Evolutionary conservation across 805 yeast species (phyloP).

Genomic region (Cyberlindnera galapagoensis): DNA sequence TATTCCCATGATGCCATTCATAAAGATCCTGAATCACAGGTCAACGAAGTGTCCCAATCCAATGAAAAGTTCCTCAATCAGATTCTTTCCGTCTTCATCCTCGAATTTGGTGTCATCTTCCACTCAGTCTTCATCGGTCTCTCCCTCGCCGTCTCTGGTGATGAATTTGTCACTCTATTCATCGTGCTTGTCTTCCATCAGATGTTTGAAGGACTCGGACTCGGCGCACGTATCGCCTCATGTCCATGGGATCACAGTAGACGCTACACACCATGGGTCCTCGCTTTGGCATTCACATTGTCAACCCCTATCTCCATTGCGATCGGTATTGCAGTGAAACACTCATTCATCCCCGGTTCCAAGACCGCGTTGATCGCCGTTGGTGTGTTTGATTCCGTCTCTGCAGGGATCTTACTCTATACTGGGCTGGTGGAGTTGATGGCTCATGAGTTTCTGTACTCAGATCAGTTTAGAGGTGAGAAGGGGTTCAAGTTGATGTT

Average conservation of each 20-base stretch:
- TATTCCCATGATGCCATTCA: constrained; percentile 37
- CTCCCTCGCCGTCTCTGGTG: constrained; percentile 71
- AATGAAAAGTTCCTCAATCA: constrained; percentile 51
- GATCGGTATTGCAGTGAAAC: constrained; percentile 71
- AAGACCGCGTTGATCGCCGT: constrained; percentile 54
- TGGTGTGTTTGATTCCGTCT: constrained; percentile 69
- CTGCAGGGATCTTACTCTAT: constrained; percentile 73
- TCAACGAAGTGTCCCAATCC: constrained; percentile 29
- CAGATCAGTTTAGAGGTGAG: constrained; percentile 55
- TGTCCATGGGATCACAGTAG: constrained; percentile 30
- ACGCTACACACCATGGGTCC: constrained; percentile 49
- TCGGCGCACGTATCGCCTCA: constrained; percentile 69
- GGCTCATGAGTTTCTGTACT: constrained; percentile 68
- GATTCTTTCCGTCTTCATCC: constrained; percentile 45
- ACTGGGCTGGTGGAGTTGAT: constrained; percentile 73
- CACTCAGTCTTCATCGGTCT: constrained; percentile 82
- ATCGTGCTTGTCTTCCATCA: constrained; percentile 72
- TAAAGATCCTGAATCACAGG: constrained; percentile 33
- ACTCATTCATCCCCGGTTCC: constrained; percentile 52
- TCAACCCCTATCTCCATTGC: constrained; percentile 74
- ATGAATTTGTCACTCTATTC: constrained; percentile 64
- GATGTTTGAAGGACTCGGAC: constrained; percentile 79
- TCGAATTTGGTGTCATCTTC: constrained; percentile 77
- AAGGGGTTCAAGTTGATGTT: constrained; percentile 45
- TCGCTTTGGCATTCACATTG: constrained; percentile 42